Evolutionary conservation across 768 basidiomycete species (phyloP).

Genomic region (Pleurotus citrinopileatus): DNA sequence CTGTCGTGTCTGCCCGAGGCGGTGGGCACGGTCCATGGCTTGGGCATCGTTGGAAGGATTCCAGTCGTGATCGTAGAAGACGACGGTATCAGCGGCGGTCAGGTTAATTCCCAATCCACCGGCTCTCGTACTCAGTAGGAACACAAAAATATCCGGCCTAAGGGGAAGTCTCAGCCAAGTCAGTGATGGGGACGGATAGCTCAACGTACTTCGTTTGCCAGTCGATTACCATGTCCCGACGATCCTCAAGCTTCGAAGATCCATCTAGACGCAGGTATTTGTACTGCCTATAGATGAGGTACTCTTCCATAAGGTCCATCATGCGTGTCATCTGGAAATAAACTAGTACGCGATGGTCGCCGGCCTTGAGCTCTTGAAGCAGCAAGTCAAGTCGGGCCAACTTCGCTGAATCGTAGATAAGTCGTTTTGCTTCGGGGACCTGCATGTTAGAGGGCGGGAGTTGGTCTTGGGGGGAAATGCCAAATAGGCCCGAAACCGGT

Average conservation of each 20-base stretch:
- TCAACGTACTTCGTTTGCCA: conserved; percentile 89
- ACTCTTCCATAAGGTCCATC: conserved; percentile 99
- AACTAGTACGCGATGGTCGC: conserved; percentile 89
- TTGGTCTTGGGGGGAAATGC: conserved; percentile 64
- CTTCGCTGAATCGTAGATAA: conserved; percentile 96
- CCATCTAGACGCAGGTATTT: conserved; percentile 93
- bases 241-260: conserved; percentile 90
- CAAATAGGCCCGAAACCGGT: conserved; percentile 65
- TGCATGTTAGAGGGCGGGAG: conserved; percentile 82
- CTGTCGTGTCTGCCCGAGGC: conserved; percentile 94
- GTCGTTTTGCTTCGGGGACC: conserved; percentile 90
- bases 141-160: conserved; percentile 87
- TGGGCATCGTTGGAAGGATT: conserved; percentile 98
- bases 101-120: conserved; percentile 97
- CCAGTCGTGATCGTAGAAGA: conserved; percentile 96
- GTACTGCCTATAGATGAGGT: conserved; percentile 94
- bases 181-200: not conserved
- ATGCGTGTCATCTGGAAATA: conserved; percentile 99
- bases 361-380: conserved; percentile 89
- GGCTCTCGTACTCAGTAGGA: conserved; percentile 89
- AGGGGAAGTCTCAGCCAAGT: conserved; percentile 8
- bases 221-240: conserved; percentile 98
- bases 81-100: conserved; percentile 92
- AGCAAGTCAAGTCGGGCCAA: conserved; percentile 85
- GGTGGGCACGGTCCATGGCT: conserved; percentile 97